Conservation (phyloP, 1,284 basidiomycete species). For the Cryptococcus sp. region DNA sequence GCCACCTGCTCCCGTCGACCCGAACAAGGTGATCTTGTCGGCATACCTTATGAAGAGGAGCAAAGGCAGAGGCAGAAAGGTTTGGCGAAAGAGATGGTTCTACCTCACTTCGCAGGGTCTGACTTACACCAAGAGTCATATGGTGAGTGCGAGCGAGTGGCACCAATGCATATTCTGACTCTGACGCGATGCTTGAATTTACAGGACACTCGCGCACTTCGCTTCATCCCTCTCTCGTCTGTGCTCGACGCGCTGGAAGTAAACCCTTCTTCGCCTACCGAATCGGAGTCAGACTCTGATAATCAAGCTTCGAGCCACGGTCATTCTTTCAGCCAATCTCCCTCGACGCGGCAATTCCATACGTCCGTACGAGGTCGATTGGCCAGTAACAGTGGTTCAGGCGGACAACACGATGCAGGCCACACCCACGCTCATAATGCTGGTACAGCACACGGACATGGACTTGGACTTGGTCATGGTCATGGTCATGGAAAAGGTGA, state of each 20-base stretch:
- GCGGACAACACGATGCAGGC: not conserved
- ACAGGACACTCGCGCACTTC: conserved; percentile 83
- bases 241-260: conserved; percentile 94
- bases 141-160: conserved; percentile 59
- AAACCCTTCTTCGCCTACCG: conserved; percentile 23
- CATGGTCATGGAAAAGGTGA: no score
- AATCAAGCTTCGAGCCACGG: conserved; percentile 15
- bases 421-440: not conserved
- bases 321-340: conserved; percentile 7
- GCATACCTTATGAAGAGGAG: conserved; percentile 89
- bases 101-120: conserved; percentile 77
- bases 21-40: conserved; percentile 72
- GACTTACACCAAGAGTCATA: conserved; percentile 81
- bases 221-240: conserved; percentile 77
- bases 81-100: conserved; percentile 95
- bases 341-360: conserved; percentile 10
- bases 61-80: conserved; percentile 85
- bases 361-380: conserved; percentile 17
- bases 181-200: not conserved
- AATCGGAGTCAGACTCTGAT: conserved; percentile 40
- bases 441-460: not conserved
- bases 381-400: conserved; percentile 1
- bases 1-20: conserved; percentile 52
- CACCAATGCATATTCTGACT: not conserved
- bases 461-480: not conserved